Conservation (phyloP, 805 yeast genomes). For the Maudiozyma bulderi region DNA sequence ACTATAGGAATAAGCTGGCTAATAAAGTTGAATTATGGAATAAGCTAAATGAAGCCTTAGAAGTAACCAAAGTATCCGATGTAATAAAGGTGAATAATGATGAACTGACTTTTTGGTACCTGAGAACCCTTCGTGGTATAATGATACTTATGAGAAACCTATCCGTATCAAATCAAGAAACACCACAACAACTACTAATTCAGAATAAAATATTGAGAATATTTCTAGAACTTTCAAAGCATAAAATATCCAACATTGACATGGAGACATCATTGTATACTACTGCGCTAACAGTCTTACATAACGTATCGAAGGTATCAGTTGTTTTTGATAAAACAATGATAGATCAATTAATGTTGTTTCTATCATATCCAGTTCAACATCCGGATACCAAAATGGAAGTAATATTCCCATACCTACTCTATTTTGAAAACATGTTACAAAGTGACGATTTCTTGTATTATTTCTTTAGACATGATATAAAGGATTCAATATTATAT, state of each 20-base stretch:
- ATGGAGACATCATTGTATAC: slow-evolving; percentile 16
- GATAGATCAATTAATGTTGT: slow-evolving; percentile 12
- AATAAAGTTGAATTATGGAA: slow-evolving; percentile 23
- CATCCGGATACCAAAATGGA: slow-evolving; percentile 7
- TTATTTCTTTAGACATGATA: slow-evolving; percentile 14
- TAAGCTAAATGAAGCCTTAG: slow-evolving; percentile 10
- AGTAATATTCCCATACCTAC: slow-evolving; percentile 11
- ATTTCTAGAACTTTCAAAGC: slow-evolving; percentile 4
- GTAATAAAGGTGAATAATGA: slow-evolving; percentile 2
- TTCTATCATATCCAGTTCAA: slow-evolving; percentile 16
- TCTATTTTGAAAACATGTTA: slow-evolving; percentile 17
- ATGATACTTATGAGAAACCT: slow-evolving; percentile 42
- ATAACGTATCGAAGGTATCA: slow-evolving; percentile 17
- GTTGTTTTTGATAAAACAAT: slow-evolving; percentile 12
- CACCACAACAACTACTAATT: slow-evolving; percentile 19
- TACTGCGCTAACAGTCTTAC: slow-evolving; percentile 14
- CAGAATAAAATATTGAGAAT: slow-evolving; percentile 11
- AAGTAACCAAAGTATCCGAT: slow-evolving; percentile 3
- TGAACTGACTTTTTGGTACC: slow-evolving; percentile 8
- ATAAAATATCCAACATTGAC: slow-evolving; percentile 10
- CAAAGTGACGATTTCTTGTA: slow-evolving; percentile 20
- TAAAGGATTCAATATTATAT: slow-evolving; percentile 10
- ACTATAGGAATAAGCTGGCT: slow-evolving; percentile 20
- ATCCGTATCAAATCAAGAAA: slow-evolving; percentile 27
- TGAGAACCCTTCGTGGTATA: slow-evolving; percentile 38